A percentile compares a stretch with the other conserved stretches of the same genome.
Conservation (phyloP, 192 early-diverging fungal species). For the Thoreauomyces humboldtii region DNA sequence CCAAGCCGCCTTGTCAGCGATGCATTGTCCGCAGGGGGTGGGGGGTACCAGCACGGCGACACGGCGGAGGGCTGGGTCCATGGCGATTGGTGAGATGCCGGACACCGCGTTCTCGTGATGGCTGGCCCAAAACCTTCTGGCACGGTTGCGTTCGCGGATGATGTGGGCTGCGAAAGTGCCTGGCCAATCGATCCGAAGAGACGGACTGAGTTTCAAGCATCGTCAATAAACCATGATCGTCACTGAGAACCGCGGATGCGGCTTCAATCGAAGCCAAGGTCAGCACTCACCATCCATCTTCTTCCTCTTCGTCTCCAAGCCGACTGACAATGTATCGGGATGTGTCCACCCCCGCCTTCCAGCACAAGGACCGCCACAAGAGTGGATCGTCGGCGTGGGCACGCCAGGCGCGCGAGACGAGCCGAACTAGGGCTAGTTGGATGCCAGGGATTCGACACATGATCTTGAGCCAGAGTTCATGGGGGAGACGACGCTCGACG, state of each 20-base stretch:
- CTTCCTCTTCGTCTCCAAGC: not conserved
- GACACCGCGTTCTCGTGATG: not conserved
- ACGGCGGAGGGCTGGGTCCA: not conserved
- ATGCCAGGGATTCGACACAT: not conserved
- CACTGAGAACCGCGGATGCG: not conserved
- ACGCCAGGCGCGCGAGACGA: constrained; percentile 3
- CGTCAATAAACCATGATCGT: not conserved
- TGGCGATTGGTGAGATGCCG: not conserved
- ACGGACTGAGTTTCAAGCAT: not conserved
- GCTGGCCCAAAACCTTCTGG: constrained; percentile 5
- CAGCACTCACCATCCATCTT: not conserved
- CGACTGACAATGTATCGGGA: not conserved
- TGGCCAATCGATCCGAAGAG: constrained; percentile 7
- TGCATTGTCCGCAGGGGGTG: constrained; percentile 12
- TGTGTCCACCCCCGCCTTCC: not conserved
- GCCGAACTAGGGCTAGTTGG: not conserved
- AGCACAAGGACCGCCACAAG: constrained; percentile 10
- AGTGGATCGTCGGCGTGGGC: not conserved
- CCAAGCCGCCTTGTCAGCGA: not conserved
- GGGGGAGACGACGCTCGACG: too few relatives aligned
- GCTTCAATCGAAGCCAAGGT: not conserved
- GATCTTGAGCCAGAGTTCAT: constrained; percentile 14
- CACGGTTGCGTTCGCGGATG: constrained; percentile 1
- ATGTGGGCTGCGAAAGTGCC: constrained; percentile 4
- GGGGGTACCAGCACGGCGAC: constrained; percentile 11